Percentiles rank a stretch among this genome's conserved stretches.
These are phyloP conservation scores for Boletus rubropictus DNA, from an alignment of 768 basidiomycete species.

Conservation along the genomic window DNA sequence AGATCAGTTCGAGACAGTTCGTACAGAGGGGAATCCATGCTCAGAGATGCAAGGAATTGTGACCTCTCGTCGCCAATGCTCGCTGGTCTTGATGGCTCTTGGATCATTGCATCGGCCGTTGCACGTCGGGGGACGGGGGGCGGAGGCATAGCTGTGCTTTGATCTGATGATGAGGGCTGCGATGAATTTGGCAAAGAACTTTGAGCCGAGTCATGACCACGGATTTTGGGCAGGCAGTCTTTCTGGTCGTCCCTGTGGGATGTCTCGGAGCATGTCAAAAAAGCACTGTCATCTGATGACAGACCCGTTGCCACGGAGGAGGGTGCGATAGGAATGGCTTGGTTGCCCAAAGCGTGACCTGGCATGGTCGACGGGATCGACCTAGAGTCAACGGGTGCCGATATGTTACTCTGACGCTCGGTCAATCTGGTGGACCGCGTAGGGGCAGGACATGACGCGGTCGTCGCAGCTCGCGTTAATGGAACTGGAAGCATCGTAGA, in stretches of 20 bases:
- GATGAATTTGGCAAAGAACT: conserved; percentile 31
- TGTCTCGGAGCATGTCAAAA: conserved; percentile 26
- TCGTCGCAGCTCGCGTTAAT: conserved; percentile 17
- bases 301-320: conserved; percentile 7
- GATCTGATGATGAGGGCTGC: conserved; percentile 26
- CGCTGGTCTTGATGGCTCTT: conserved; percentile 6
- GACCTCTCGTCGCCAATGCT: conserved; percentile 7
- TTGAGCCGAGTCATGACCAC: conserved; percentile 4
- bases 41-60: conserved; percentile 36
- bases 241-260: conserved; percentile 7
- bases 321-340: neutral
- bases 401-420: conserved; percentile 4
- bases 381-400: neutral
- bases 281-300: conserved; percentile 27
- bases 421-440: neutral
- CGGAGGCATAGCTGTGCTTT: conserved; percentile 25
- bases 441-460: neutral
- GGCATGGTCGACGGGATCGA: conserved; percentile 1
- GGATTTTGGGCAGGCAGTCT: neutral
- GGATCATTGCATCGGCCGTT: neutral
- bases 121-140: conserved; percentile 26
- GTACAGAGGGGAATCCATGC: conserved; percentile 46
- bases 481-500: conserved; percentile 12
- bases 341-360: neutral
- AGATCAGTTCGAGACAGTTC: conserved; percentile 46